Conservation (phyloP, 2,329 filamentous ascomycete species). For the Fusarium tuaranense region DNA sequence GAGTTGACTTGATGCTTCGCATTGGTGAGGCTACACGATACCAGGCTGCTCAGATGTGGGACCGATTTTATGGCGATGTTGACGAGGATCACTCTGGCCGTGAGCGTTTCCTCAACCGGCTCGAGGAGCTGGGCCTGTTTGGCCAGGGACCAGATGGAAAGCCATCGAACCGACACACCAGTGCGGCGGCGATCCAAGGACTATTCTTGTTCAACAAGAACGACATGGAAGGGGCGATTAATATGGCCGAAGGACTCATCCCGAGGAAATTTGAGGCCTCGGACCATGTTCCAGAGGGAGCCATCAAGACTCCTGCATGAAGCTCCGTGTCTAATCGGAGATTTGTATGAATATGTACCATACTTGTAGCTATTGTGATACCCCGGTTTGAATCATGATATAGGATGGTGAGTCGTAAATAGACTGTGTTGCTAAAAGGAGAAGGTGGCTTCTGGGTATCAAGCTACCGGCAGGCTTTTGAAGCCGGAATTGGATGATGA, state of each 20-base stretch:
- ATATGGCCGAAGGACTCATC: conserved; percentile 77
- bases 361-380: conserved; percentile 32
- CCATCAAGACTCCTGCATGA: conserved; percentile 57
- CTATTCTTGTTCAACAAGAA: conserved; percentile 96
- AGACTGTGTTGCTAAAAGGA: background rate
- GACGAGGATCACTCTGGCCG: conserved; percentile 74
- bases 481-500: background rate
- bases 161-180: conserved; percentile 69
- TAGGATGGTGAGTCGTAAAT: conserved; percentile 9
- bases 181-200: conserved; percentile 92
- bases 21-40: conserved; percentile 89
- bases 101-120: conserved; percentile 75
- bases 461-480: background rate
- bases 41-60: conserved; percentile 91
- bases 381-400: conserved; percentile 22
- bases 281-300: conserved; percentile 50
- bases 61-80: conserved; percentile 91
- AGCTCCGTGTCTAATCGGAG: background rate
- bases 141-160: conserved; percentile 64
- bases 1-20: conserved; percentile 92
- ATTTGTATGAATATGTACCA: conserved; percentile 24
- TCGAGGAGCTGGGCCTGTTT: conserved; percentile 78
- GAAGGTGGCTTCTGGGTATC: background rate
- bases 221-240: conserved; percentile 86
- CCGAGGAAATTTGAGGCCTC: conserved; percentile 67